Evolutionary conservation across 2,329 filamentous ascomycete species (phyloP), one percentile per base, ranked within the genome.

Genomic region (Aureobasidium sp.): DNA sequence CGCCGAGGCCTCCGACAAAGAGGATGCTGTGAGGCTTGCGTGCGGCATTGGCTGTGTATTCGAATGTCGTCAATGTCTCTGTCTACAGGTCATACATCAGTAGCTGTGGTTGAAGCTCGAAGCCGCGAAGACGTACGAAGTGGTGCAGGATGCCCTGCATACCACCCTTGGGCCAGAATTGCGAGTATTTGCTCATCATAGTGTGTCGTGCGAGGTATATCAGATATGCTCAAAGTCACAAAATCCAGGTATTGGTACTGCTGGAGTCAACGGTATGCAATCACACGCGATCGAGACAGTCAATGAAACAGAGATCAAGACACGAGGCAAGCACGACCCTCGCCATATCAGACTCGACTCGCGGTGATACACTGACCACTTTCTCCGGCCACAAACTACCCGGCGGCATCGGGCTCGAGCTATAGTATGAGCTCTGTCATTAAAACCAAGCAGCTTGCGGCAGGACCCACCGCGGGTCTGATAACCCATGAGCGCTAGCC

Each of bases 31-130:
- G 63, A n/a, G 67, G 67, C 47, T 69, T 68, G 58, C 65, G 67
- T 33, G 63, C 49, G 29, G 62, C 63, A 47, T 60, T 65, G 24
- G 71, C 68, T 7, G 72, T 72, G 61, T 75, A 76, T 63, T 77
- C 75, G 63, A 76, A 77, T 67, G 68, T 66, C 15, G 74, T 70
- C 22, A 76, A 70, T 4, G 69, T 72, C 63, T 76, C 75, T 17
- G 74, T 74, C 74, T 76, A 64, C 27, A 35, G 7, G 63, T 14
- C 24, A 11, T 22, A 22, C 8, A 48, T 53, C 17, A 57, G 57
- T 31, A 45, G n/a, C 31, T 40, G 50, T n/a, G 27, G n/a, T 35
- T 19, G 39, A 29, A 15, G 35, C 2, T 33, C 31, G 22, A 17
- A 8, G 7, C 0, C 1, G 45, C 19, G 39, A 48, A 48, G 31